phyloP scores from a whole-genome alignment of 805 yeast species.

The Komagataella kurtzmanii region DNA sequence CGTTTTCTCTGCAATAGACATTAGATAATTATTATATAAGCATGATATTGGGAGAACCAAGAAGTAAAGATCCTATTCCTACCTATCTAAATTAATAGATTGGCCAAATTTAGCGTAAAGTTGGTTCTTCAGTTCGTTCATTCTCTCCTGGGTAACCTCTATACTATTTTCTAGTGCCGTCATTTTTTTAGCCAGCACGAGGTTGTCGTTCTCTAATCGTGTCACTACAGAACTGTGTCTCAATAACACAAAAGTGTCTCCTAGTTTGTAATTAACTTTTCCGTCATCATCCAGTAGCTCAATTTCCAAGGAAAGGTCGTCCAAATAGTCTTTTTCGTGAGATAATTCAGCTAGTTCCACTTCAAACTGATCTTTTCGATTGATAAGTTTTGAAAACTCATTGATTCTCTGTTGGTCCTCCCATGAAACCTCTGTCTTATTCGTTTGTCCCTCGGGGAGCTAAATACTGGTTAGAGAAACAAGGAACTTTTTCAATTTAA shows the following conservation, averaged over 20 bases:
- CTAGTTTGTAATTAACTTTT: conserved; percentile 61
- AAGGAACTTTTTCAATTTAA: too few relatives aligned
- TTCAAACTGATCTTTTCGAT: conserved; percentile 48
- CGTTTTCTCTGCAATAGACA: neutral
- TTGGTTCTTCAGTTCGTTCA: conserved; percentile 52
- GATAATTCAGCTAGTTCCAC: conserved; percentile 32
- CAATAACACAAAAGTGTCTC: conserved; percentile 66
- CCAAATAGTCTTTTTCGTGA: conserved; percentile 76
- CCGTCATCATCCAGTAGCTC: conserved; percentile 78
- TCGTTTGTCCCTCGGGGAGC: conserved; percentile 41
- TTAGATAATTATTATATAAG: neutral
- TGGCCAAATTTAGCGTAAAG: conserved; percentile 84
- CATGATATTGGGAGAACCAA: neutral
- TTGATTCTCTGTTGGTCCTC: conserved; percentile 86
- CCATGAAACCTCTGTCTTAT: conserved; percentile 53
- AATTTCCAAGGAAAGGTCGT: conserved; percentile 73
- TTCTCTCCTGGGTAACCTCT: conserved; percentile 35
- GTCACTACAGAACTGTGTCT: conserved; percentile 54
- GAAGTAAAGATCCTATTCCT: conserved; percentile 1
- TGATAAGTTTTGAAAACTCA: conserved; percentile 71
- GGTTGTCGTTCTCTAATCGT: conserved; percentile 51
- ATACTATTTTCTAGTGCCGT: conserved; percentile 30
- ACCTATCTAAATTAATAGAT: conserved; percentile 73
- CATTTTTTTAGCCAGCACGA: conserved; percentile 35
- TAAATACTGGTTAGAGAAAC: conserved; percentile 1